Percentiles rank a stretch among this genome's conserved stretches.
phyloP scores from a whole-genome alignment of 768 basidiomycete genomes.

The Amylocystis lapponica region DNA sequence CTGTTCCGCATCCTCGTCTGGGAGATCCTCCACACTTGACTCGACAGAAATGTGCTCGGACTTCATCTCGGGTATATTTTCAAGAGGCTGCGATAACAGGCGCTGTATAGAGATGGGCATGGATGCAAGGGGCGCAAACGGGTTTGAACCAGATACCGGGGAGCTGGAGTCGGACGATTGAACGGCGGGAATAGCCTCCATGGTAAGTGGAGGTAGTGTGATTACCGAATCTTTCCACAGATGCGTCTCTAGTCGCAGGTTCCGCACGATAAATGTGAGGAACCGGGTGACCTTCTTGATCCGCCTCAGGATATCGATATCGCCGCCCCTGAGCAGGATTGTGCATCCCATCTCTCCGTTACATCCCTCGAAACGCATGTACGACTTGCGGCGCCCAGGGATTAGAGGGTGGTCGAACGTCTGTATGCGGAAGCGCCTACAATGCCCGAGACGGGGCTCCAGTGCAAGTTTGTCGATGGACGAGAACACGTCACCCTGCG shows the following conservation, averaged over 20 bases:
- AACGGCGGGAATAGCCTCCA: slow-evolving; percentile 56
- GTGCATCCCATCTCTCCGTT: slow-evolving; percentile 92
- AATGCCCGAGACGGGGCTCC: slow-evolving; percentile 87
- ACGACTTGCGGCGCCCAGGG: slow-evolving; percentile 90
- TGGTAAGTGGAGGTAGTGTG: slow-evolving; percentile 59
- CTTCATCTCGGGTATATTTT: too few species aligned
- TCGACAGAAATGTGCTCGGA: not conserved
- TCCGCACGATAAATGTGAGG: slow-evolving; percentile 87
- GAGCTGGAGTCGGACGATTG: slow-evolving; percentile 8
- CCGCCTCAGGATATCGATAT: slow-evolving; percentile 71
- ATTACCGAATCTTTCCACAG: slow-evolving; percentile 90
- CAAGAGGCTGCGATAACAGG: not conserved
- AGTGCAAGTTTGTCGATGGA: slow-evolving; percentile 92
- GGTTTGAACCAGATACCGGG: slow-evolving; percentile 6
- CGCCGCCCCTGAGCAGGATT: slow-evolving; percentile 83
- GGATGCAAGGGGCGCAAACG: slow-evolving; percentile 1
- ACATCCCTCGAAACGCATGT: slow-evolving; percentile 98
- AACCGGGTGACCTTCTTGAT: slow-evolving; percentile 93
- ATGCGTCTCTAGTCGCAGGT: slow-evolving; percentile 89
- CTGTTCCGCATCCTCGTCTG: slow-evolving; percentile 69
- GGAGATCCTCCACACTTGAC: slow-evolving; percentile 33
- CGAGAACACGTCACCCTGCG: slow-evolving; percentile 90
- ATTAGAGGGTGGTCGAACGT: slow-evolving; percentile 94
- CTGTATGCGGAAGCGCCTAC: slow-evolving; percentile 78
- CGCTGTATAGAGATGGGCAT: not conserved